phyloP scores from a whole-genome alignment of 208 protist genomes.

The Trypanosoma brucei region DNA sequence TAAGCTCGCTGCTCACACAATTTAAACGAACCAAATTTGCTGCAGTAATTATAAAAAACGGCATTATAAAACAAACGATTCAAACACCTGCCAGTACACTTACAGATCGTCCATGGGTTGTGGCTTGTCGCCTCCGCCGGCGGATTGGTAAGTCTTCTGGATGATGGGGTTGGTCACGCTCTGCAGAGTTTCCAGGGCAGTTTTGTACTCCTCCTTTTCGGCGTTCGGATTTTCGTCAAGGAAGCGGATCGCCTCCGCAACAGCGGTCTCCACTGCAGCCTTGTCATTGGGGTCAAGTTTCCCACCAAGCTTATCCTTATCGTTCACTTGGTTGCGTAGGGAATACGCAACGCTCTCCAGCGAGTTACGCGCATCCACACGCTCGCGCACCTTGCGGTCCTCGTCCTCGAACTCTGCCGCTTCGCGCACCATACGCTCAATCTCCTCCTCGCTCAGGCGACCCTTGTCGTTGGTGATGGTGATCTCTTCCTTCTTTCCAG shows the following conservation, averaged over 20 bases:
- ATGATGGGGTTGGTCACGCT: slow-evolving; percentile 95
- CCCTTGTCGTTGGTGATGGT: slow-evolving; percentile 91
- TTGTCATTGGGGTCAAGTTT: slow-evolving; percentile 91
- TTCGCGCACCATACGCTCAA: slow-evolving; percentile 92
- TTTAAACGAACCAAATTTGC: too few species aligned
- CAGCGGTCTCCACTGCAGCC: slow-evolving; percentile 74
- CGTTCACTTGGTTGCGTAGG: slow-evolving; percentile 93
- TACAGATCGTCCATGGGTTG: slow-evolving; percentile 82
- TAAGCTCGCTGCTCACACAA: too few species aligned
- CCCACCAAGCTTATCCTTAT: slow-evolving; percentile 88
- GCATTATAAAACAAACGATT: too few species aligned
- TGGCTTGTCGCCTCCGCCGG: slow-evolving; percentile 28
- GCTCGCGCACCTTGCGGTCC: slow-evolving; percentile 8
- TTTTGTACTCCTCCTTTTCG: slow-evolving; percentile 93
- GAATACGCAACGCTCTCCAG: slow-evolving; percentile 96
- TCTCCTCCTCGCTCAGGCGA: slow-evolving; percentile 91
- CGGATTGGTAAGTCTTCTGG: slow-evolving; percentile 73
- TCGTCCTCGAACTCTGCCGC: slow-evolving; percentile 7
- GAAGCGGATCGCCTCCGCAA: slow-evolving; percentile 92
- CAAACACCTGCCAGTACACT: neutral
- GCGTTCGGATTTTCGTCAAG: slow-evolving; percentile 94
- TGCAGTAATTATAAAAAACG: too few species aligned
- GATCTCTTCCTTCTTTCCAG: slow-evolving; percentile 8
- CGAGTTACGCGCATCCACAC: slow-evolving; percentile 86
- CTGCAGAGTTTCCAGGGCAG: slow-evolving; percentile 90